Evolutionary conservation across 768 basidiomycete genomes (phyloP), one percentile per base, ranked within the genome.

Genomic region (Pisolithus tinctorius): DNA sequence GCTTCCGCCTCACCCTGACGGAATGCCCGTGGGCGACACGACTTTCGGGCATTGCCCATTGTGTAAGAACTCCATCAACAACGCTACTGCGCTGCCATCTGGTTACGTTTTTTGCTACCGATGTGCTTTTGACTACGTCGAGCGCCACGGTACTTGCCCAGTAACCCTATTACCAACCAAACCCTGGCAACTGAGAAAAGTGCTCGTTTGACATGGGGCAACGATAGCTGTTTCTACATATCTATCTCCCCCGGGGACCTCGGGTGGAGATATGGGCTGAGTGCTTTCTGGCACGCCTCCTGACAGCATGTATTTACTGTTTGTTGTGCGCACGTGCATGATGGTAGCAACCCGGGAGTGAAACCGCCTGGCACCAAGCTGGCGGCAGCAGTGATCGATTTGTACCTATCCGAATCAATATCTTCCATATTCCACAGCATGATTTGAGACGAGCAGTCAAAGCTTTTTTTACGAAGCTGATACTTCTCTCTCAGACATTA

Each of bases 101-200:
- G 93, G 93, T 48, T 97, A 94, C 74, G 90, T 95, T 17, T 94
- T 91, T 60, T 96, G 93, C 68, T 97, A 93, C 65, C 82, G 87
- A 34, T 96, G 94, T 71, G 88, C 86, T 50, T 84, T 87, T 72
- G 84, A 86, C 54, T 80, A 90, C 58, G 82, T 94, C 34, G 82
- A 88, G 68, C 81, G 80, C 63, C 72, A 84, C 52, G 83, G 84
- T 38, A 79, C 72, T 66, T 97, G 93, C 72, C 93, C 93, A 53
- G 82, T 97, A 58, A 95, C 93, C 50, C 77, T 93, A 45, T 67
- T 89, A 48, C 84, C 83, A 3, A 76, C 84, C 20, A 77, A 77
- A 52, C 78, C 79, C 55, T 93, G 90, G 82, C 86, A 93, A 66
- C 66, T 96, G 68, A 75, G 93, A 63, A 92, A 94, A 65, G 87